Evolutionary conservation across 148 eudicot genomes (phyloP).

Genomic region (Arctostaphylos glauca): DNA sequence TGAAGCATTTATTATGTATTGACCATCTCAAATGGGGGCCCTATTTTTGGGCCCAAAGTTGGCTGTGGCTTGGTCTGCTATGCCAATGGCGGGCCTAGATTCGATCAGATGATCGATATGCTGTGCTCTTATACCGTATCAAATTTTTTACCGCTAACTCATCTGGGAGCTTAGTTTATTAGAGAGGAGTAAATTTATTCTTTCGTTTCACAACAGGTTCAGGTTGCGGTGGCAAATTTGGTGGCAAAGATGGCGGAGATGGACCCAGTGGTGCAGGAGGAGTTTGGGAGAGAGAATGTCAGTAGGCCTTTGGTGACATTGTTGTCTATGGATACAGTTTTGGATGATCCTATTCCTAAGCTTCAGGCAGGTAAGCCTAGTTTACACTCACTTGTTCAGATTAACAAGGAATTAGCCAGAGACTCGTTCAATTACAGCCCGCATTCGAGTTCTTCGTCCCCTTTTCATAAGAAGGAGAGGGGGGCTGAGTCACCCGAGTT

Average conservation of each 20-base stretch:
- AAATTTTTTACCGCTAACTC: neutral
- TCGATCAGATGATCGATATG: neutral
- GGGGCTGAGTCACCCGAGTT: constrained; percentile 50
- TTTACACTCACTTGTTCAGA: constrained; percentile 60
- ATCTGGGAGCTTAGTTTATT: neutral
- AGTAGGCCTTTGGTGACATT: constrained; percentile 56
- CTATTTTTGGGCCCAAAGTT: too few relatives aligned
- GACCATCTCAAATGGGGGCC: too few relatives aligned
- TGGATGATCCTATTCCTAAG: constrained; percentile 49
- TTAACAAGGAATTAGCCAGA: constrained; percentile 45
- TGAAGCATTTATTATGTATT: too few relatives aligned
- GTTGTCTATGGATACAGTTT: constrained; percentile 48
- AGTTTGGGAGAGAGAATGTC: constrained; percentile 69
- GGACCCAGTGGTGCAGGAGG: constrained; percentile 60
- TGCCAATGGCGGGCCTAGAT: too few relatives aligned
- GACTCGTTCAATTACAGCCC: constrained; percentile 24
- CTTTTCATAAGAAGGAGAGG: constrained; percentile 44
- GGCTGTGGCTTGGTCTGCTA: too few relatives aligned
- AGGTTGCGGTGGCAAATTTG: constrained; percentile 50
- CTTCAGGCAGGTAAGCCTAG: constrained; percentile 35
- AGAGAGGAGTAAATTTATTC: neutral
- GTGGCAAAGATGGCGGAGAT: constrained; percentile 60
- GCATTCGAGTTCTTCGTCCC: constrained; percentile 36
- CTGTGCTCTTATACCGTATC: neutral
- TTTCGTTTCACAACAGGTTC: constrained; percentile 28